Base-by-base conservation (phyloP, 768 basidiomycete species). In the Lyophyllum atratum region DNA sequence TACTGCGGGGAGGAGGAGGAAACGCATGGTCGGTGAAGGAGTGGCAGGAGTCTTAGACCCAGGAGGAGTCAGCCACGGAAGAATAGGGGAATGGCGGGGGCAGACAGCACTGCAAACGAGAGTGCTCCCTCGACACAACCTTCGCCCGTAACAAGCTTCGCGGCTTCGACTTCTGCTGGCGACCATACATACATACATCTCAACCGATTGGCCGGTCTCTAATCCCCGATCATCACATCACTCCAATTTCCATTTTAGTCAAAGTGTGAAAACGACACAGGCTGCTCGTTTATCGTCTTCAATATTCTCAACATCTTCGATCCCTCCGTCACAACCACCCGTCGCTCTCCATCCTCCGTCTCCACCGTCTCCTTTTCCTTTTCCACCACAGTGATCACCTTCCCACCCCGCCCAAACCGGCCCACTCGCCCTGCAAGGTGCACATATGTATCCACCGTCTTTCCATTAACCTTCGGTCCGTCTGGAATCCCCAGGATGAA, bases 381-480 rank as follows among this genome's bases (percentile, higher is more conserved):
- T 46, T 82, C 79, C 33, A 92, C 68, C 37, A 91, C 74, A 25
- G 78, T 84, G 55, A 92, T 75, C 50, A 90, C 87, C 70, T 83
- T 87, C 15, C 90, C 90, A 21, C 69, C 71, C 42, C 81, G 70
- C 44, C 86, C 85, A 67, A 89, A 87, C 56, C 90, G 80, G 21
- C 90, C 89, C n/a, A 86, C 87, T 12, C 90, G 83, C 14, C 91
- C 90, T 5, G 87, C 84, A 40, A 86, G 72, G 64, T 92, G 90
- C 61, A 85, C 58, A 67, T 92, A 92, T 39, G 76, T 76, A 61
- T 88, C 86, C 37, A 83, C 80, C 11, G 73, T 70, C 61, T 67
- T 67, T 28, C 76, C 78, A 46, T 65, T 73, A 34, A 76, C 72
- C 45, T 63, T 71, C 11, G 64, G 70, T 28, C 75, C 79, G 56